phyloP scores from a whole-genome alignment of 169 alveolate species.

The Plasmodium blacklocki region DNA sequence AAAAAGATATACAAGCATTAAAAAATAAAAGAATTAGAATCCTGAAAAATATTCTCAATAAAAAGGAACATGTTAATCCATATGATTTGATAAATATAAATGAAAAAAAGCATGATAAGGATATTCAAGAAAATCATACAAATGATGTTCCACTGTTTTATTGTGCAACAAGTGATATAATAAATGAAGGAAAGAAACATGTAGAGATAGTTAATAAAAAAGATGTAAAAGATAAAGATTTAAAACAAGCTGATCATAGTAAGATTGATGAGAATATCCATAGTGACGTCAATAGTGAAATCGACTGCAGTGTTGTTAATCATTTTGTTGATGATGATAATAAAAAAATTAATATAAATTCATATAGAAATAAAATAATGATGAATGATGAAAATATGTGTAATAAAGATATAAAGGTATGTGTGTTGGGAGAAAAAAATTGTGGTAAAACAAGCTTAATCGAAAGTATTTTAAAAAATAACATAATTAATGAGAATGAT shows the following conservation, averaged over 20 bases:
- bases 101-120: background rate
- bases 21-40: conserved; percentile 49
- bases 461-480: conserved; percentile 34
- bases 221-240: too few relatives aligned
- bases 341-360: background rate
- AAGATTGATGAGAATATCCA: background rate
- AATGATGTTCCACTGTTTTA: background rate
- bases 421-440: conserved; percentile 62
- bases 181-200: background rate
- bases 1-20: conserved; percentile 19
- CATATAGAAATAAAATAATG: background rate
- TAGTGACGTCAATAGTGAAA: background rate
- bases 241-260: background rate
- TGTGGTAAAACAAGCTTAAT: conserved; percentile 63
- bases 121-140: conserved; percentile 3
- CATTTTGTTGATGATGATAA: background rate
- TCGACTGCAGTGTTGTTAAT: background rate
- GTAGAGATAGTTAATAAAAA: background rate
- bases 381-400: background rate
- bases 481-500: conserved; percentile 48
- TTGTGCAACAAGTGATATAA: background rate
- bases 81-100: conserved; percentile 30
- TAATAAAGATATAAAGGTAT: conserved; percentile 29
- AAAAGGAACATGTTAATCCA: conserved; percentile 32
- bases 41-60: conserved; percentile 24